A percentile compares a stretch with the other conserved stretches of the same genome.
Evolutionary conservation across 805 yeast species (phyloP).

Genomic region (Citeromyces matritensis): DNA sequence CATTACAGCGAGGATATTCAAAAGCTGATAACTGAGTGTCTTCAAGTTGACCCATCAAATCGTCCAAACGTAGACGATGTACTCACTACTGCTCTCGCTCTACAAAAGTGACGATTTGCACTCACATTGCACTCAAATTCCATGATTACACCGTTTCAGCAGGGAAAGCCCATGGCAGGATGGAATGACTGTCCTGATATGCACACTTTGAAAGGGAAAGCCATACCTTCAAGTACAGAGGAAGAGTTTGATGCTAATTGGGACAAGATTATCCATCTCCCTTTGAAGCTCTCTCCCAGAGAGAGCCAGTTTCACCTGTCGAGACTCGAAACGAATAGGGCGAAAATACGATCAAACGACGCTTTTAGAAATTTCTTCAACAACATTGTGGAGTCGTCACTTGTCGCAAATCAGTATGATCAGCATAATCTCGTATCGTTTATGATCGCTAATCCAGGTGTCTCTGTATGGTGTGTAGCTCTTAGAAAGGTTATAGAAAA

Average conservation of each 20-base stretch:
- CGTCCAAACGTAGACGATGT: constrained; percentile 57
- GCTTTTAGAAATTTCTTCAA: constrained; percentile 8
- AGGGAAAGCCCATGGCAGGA: constrained; percentile 17
- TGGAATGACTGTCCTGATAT: constrained; percentile 50
- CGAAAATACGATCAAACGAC: constrained; percentile 12
- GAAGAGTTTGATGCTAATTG: constrained; percentile 4
- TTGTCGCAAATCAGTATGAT: too few relatives aligned
- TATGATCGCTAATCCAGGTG: constrained; percentile 43
- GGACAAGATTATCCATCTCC: constrained; percentile 3
- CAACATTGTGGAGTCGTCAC: constrained; percentile 11
- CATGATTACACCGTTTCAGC: constrained; percentile 9
- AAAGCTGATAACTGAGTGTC: constrained; percentile 41
- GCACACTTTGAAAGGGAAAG: too few relatives aligned
- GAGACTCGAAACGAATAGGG: too few relatives aligned
- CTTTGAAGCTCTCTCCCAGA: constrained; percentile 3
- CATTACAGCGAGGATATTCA: constrained; percentile 41
- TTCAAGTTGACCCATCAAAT: constrained; percentile 40
- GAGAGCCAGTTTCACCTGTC: neutral
- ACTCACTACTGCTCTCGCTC: constrained; percentile 28
- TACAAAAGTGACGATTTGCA: constrained; percentile 11
- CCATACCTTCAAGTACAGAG: constrained; percentile 2
- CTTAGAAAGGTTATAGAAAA: constrained; percentile 38
- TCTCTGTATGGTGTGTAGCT: constrained; percentile 49
- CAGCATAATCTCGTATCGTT: constrained; percentile 22
- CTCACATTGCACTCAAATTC: neutral